Conservation (phyloP, 2,329 filamentous ascomycete genomes). For the Karstenula rhodostoma region DNA sequence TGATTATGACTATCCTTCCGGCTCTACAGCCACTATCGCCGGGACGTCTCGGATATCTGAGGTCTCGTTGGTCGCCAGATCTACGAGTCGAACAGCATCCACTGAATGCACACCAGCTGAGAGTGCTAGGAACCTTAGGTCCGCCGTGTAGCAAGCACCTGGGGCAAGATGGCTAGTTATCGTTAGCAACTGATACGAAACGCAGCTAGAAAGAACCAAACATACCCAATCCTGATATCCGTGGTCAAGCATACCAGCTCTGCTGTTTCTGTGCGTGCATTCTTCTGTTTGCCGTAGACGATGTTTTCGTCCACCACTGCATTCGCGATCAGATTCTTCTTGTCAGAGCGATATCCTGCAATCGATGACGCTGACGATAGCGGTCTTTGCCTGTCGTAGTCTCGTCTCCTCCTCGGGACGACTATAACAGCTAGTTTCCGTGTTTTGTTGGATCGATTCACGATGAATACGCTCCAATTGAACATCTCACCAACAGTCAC, state of each 20-base stretch:
- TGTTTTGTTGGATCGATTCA: conserved; percentile 70
- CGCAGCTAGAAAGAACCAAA: conserved; percentile 13
- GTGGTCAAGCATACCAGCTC: conserved; percentile 79
- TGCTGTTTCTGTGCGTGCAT: conserved; percentile 67
- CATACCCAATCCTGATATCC: conserved; percentile 74
- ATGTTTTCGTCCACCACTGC: conserved; percentile 76
- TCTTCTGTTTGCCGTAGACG: conserved; percentile 75
- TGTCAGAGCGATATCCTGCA: conserved; percentile 39
- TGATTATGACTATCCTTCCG: conserved; percentile 9
- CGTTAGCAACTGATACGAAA: conserved; percentile 21
- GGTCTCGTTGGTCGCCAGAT: conserved; percentile 77
- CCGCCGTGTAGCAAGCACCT: conserved; percentile 75
- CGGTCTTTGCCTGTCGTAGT: conserved; percentile 53
- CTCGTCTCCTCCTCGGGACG: conserved; percentile 69
- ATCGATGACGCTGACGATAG: conserved; percentile 53
- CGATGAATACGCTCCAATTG: conserved; percentile 76
- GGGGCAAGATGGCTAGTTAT: conserved; percentile 69
- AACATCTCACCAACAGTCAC: conserved; percentile 73
- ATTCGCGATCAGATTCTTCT: conserved; percentile 60
- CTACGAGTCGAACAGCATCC: conserved; percentile 76
- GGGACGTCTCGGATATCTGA: conserved; percentile 80
- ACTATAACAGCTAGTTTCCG: conserved; percentile 76
- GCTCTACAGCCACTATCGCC: conserved; percentile 61
- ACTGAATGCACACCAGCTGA: conserved; percentile 71
- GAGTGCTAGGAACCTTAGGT: conserved; percentile 76